phyloP scores from a whole-genome alignment of 2,329 filamentous ascomycete genomes.

The Cylindrodendrum hubeiense region DNA sequence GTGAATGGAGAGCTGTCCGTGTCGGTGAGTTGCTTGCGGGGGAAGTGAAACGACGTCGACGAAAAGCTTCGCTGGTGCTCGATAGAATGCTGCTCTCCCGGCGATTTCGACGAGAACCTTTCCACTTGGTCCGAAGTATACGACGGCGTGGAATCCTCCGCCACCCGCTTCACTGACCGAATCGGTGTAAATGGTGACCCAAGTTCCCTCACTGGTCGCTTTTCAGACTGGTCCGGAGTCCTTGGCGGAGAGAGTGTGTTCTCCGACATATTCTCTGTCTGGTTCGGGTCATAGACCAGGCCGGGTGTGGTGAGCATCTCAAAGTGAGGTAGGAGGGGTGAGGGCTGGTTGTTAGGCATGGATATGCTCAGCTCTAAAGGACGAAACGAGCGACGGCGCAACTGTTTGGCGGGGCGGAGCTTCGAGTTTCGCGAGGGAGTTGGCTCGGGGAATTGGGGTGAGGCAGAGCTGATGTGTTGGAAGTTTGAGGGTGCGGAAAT shows the following conservation, averaged over 20 bases:
- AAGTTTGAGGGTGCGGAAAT: slow-evolving; percentile 73
- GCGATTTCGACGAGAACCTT: slow-evolving; percentile 7
- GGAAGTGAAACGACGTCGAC: slow-evolving; percentile 68
- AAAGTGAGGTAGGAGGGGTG: slow-evolving; percentile 68
- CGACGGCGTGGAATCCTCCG: not conserved
- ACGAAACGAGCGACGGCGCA: slow-evolving; percentile 56
- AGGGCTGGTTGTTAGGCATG: slow-evolving; percentile 56
- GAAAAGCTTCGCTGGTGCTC: slow-evolving; percentile 60
- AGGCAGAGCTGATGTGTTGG: slow-evolving; percentile 66
- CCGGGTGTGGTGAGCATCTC: slow-evolving; percentile 52
- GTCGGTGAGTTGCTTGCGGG: slow-evolving; percentile 56
- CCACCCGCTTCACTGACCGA: slow-evolving; percentile 5
- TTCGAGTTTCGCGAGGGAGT: slow-evolving; percentile 38
- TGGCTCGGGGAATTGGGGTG: slow-evolving; percentile 51
- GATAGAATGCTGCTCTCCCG: slow-evolving; percentile 43
- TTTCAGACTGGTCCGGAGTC: slow-evolving; percentile 15
- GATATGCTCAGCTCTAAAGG: slow-evolving; percentile 71
- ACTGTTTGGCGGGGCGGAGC: slow-evolving; percentile 38
- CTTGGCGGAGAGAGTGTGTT: not conserved
- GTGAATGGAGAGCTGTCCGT: slow-evolving; percentile 42
- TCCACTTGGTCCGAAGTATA: slow-evolving; percentile 9
- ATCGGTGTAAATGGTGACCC: slow-evolving; percentile 15
- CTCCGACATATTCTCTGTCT: slow-evolving; percentile 39
- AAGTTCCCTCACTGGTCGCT: slow-evolving; percentile 1
- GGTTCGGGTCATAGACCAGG: slow-evolving; percentile 48